phyloP scores from a whole-genome alignment of 1,139 yeast species.

The Pichia norvegensis region DNA sequence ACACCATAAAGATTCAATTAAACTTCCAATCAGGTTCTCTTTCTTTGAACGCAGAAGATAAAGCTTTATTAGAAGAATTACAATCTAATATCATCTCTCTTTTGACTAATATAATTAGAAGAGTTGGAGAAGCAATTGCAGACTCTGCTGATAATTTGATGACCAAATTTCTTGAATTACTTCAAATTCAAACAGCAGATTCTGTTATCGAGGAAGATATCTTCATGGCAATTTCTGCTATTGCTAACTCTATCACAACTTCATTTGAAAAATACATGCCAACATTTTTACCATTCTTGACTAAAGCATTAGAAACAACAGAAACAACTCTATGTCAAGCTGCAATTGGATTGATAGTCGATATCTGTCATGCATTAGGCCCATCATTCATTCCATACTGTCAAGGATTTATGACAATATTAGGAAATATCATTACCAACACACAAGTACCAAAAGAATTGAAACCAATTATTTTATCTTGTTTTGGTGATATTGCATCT shows the following conservation, averaged over 20 bases:
- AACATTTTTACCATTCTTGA: slow-evolving; percentile 73
- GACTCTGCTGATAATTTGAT: slow-evolving; percentile 76
- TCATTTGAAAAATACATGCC: slow-evolving; percentile 70
- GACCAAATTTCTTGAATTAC: slow-evolving; percentile 69
- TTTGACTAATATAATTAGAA: slow-evolving; percentile 79
- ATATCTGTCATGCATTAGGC: slow-evolving; percentile 87
- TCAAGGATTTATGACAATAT: slow-evolving; percentile 71
- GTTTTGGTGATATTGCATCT: slow-evolving; percentile 93
- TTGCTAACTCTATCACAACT: slow-evolving; percentile 70
- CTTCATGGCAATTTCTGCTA: slow-evolving; percentile 83
- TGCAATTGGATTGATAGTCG: slow-evolving; percentile 95
- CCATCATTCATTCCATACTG: slow-evolving; percentile 64
- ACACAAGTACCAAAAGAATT: slow-evolving; percentile 67
- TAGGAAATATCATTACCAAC: slow-evolving; percentile 64
- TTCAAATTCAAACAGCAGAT: slow-evolving; percentile 51
- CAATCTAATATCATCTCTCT: slow-evolving; percentile 83
- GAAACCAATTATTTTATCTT: slow-evolving; percentile 84
- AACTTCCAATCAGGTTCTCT: slow-evolving; percentile 24
- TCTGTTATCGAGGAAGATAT: slow-evolving; percentile 91
- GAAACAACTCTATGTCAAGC: slow-evolving; percentile 79
- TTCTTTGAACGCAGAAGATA: slow-evolving; percentile 50
- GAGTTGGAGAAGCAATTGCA: slow-evolving; percentile 60
- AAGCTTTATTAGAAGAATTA: slow-evolving; percentile 74
- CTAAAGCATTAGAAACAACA: slow-evolving; percentile 68
- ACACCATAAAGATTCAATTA: slow-evolving; percentile 50